Conservation (phyloP, 805 yeast species). For the Yamadazyma akitaensis region DNA sequence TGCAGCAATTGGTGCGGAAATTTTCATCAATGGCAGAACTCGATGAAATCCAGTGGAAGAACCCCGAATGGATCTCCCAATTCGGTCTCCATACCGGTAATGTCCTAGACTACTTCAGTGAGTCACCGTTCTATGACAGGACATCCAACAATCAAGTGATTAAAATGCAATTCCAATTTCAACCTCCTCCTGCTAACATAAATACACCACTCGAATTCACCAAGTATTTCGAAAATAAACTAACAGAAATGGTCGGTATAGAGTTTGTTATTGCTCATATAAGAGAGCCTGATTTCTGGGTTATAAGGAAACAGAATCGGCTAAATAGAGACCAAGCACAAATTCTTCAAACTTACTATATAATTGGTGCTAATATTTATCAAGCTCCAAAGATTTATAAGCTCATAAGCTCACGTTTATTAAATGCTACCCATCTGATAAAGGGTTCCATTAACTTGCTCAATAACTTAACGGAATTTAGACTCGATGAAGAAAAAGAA, state of each 20-base stretch:
- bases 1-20: not conserved
- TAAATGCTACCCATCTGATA: slow-evolving; percentile 34
- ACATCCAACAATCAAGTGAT: slow-evolving; percentile 92
- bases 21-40: slow-evolving; percentile 5
- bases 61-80: slow-evolving; percentile 95
- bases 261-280: slow-evolving; percentile 76
- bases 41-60: slow-evolving; percentile 94
- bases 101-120: slow-evolving; percentile 88
- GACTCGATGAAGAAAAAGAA: slow-evolving; percentile 7
- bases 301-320: slow-evolving; percentile 78
- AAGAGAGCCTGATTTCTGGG: slow-evolving; percentile 91
- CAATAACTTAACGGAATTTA: slow-evolving; percentile 25
- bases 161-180: slow-evolving; percentile 92
- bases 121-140: slow-evolving; percentile 93
- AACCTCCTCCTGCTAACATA: slow-evolving; percentile 39
- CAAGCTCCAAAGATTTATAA: slow-evolving; percentile 81
- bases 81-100: slow-evolving; percentile 85
- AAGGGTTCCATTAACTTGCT: slow-evolving; percentile 32
- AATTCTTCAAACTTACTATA: slow-evolving; percentile 74
- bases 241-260: slow-evolving; percentile 75
- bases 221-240: slow-evolving; percentile 48
- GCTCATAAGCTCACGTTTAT: slow-evolving; percentile 65
- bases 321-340: slow-evolving; percentile 37
- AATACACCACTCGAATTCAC: slow-evolving; percentile 26
- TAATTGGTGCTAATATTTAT: slow-evolving; percentile 88